Conservation (phyloP, 768 basidiomycete genomes). For the Mycena belliarum region DNA sequence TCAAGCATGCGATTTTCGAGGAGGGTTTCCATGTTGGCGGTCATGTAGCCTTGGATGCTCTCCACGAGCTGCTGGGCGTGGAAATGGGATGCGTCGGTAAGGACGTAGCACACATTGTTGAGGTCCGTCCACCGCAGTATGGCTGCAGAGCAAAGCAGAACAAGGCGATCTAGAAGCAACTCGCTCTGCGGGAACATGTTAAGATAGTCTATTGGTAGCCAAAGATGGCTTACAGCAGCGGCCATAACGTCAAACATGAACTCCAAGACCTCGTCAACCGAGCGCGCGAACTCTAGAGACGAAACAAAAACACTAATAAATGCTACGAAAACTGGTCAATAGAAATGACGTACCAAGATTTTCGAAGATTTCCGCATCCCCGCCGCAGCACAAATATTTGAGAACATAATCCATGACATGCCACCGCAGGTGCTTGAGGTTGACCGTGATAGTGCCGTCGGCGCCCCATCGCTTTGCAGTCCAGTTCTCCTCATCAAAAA, state of each 20-base stretch:
- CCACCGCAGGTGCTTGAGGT: constrained; percentile 75
- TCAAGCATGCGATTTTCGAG: constrained; percentile 82
- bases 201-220: neutral
- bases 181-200: constrained; percentile 60
- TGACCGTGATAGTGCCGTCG: constrained; percentile 56
- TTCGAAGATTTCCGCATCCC: constrained; percentile 67
- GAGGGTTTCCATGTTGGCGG: constrained; percentile 82
- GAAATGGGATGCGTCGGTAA: constrained; percentile 80
- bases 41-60: constrained; percentile 77
- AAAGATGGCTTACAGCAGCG: constrained; percentile 60
- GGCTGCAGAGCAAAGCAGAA: constrained; percentile 78
- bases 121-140: constrained; percentile 68
- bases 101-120: constrained; percentile 77
- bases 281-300: constrained; percentile 56
- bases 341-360: constrained; percentile 51
- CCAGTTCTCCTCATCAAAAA: constrained; percentile 87
- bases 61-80: constrained; percentile 68
- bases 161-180: constrained; percentile 81
- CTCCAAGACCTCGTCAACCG: constrained; percentile 76
- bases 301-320: neutral
- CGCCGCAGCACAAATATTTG: constrained; percentile 75
- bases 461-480: constrained; percentile 58
- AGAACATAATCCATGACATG: constrained; percentile 75
- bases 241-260: constrained; percentile 88
- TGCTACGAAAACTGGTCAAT: neutral